Evolutionary conservation across 805 yeast genomes (phyloP).

Genomic region (Suhomyces sp.): DNA sequence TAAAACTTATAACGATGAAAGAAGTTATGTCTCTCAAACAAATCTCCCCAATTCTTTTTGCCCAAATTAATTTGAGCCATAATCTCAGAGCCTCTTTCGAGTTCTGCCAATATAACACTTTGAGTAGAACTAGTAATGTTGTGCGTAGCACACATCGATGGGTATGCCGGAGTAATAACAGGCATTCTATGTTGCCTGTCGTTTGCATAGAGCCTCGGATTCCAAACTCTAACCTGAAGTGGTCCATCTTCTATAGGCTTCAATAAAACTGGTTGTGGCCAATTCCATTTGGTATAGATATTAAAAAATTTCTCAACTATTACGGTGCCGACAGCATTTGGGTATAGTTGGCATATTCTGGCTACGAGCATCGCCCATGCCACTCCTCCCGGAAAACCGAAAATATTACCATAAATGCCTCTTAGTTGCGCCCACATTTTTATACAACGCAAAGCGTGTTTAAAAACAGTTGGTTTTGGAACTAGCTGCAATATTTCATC

Average conservation of each 20-base stretch:
- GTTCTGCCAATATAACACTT: constrained; percentile 73
- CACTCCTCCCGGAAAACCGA: constrained; percentile 99
- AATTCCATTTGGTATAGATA: constrained; percentile 84
- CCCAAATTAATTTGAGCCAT: constrained; percentile 42
- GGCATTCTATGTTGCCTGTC: constrained; percentile 95
- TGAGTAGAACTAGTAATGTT: constrained; percentile 89
- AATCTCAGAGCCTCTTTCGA: constrained; percentile 56
- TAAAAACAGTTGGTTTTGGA: constrained; percentile 90
- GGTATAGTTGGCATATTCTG: constrained; percentile 92
- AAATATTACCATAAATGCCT: constrained; percentile 90
- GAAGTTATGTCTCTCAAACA: constrained; percentile 77
- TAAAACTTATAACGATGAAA: constrained; percentile 85
- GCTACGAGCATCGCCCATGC: constrained; percentile 99
- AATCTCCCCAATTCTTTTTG: constrained; percentile 65
- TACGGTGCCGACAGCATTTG: constrained; percentile 91
- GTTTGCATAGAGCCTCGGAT: constrained; percentile 84
- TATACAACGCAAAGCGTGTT: constrained; percentile 87
- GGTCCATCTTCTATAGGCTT: constrained; percentile 97
- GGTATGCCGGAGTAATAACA: constrained; percentile 96
- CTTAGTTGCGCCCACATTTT: constrained; percentile 96
- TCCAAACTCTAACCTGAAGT: constrained; percentile 93
- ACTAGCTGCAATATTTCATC: constrained; percentile 88
- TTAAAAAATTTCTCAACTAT: constrained; percentile 87
- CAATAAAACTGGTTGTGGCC: constrained; percentile 97
- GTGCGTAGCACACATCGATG: constrained; percentile 99